Evolutionary conservation across 441 rosid genomes (phyloP), one percentile per base, ranked within the genome.

Genomic region (Hura crepitans): DNA sequence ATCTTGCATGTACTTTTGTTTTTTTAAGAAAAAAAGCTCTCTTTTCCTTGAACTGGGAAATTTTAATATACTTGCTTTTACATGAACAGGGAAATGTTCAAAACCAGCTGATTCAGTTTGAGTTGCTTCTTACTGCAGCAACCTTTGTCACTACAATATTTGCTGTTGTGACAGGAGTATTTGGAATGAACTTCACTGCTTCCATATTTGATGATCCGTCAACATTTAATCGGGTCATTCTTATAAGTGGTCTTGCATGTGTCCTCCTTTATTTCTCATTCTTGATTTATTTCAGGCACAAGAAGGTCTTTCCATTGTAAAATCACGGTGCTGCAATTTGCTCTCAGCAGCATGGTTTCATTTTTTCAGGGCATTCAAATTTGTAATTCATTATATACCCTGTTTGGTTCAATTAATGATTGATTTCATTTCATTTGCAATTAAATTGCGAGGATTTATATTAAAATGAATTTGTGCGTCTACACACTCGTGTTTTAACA

Each of bases 91-190:
- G 95, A 28, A 95, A 89, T 73, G 85, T 95, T 46, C 99, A 95
- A 82, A 95, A 95, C 80, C 98, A 88, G 45, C 81, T 95, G 77
- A 95, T 95, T 79, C 97, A 92, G 72, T 92, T 89, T 30, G 91
- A 95, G 85, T 81, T 92, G 86, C 97, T 95, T 77, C 91, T 92
- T 20, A 90, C 99, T 0, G 92, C 98, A 0, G 98, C 98, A 67
- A 95, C 97, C 62, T 95, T 95, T 49, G 91, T 95, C 73, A 85
- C 92, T 9, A 86, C 99, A 35, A 69, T 90, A 67, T 87, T 89
- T 64, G 97, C 99, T 0, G 92, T 86, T 37, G 99, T 95, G 67
- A 76, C 97, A 0, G 99, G 87, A 45, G 81, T 95, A 42, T 95
- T 92, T 55, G 97, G 99, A 64, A 92, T 92, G 99, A 95, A 95